Base-by-base conservation (phyloP, 2,329 filamentous ascomycete species). In the Geoglossum cookeanum region DNA sequence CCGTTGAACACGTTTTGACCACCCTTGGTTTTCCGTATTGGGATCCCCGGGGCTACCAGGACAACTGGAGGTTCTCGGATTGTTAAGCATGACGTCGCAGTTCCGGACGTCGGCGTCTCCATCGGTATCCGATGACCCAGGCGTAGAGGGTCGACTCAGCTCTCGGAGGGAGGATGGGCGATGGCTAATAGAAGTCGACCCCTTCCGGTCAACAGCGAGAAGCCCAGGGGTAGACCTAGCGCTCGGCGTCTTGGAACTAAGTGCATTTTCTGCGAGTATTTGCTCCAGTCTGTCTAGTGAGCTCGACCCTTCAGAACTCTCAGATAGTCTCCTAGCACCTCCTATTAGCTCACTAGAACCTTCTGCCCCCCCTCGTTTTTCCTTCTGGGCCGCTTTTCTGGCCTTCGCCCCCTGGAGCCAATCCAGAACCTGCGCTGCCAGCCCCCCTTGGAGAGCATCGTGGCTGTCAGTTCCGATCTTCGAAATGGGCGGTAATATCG, bases 71-170 rank as follows among this genome's bases (percentile, higher is more conserved):
- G 90, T 94, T 70, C 91, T 92, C 4, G 87, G 85, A 65, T 96
- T 96, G 70, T 97, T 91, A 22, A 97, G 75, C 51, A 83, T 74
- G 6, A 81, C 88, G 68, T 96, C 88, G 62, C 90, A 94, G 61
- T 79, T 81, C 0, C 91, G 91, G 1, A 94, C 87, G n/a, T 86
- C 70, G 17, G 81, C 75, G 60, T 95, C 88, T n/a, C 80, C 80
- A 61, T 95, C 91, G 0, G 89, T 94, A 63, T 96, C 91, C 0
- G 87, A 92, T 3, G 85, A 88, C 3, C 75, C 66, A 30, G 59
- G 58, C 52, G 39, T 54, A 55, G 29, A 57, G 59, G 29, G 17
- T 53, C 49, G 49, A 13, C 49, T 32, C 35, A 9, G 60, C 56
- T 42, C 55, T 56, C 51, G 45, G 45, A 53, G 11, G 29, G 49